A percentile compares a stretch with the other conserved stretches of the same genome.
Conservation (phyloP, 2,329 filamentous ascomycete genomes). For the Fusarium incarnatum region DNA sequence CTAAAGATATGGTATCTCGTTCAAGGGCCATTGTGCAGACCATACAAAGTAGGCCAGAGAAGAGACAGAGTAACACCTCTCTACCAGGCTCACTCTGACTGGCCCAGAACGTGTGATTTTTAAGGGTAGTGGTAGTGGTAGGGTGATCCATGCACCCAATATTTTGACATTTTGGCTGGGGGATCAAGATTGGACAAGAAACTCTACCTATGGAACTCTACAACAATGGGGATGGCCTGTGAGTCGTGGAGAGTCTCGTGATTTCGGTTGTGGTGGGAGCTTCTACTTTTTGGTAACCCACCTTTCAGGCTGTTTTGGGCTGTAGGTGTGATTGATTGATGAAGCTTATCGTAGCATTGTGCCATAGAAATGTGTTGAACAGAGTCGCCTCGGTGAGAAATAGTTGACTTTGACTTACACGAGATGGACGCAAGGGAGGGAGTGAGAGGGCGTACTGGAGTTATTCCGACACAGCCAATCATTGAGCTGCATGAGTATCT, state of each 20-base stretch:
- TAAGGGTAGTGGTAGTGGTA: constrained; percentile 23
- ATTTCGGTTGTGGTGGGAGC: constrained; percentile 17
- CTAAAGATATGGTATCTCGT: neutral
- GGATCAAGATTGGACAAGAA: constrained; percentile 32
- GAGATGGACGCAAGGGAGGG: neutral
- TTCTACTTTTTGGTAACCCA: constrained; percentile 10
- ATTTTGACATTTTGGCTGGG: constrained; percentile 23
- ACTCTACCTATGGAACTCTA: neutral
- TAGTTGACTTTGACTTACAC: constrained; percentile 41
- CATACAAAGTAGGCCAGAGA: constrained; percentile 18
- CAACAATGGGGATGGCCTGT: constrained; percentile 4
- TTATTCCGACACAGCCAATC: constrained; percentile 33
- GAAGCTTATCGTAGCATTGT: constrained; percentile 28
- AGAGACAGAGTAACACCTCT: constrained; percentile 34
- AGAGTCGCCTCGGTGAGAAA: constrained; percentile 33
- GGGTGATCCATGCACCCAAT: constrained; percentile 31
- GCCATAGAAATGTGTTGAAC: constrained; percentile 25
- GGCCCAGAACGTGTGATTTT: constrained; percentile 38
- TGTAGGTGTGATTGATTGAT: constrained; percentile 22
- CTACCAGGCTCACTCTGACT: constrained; percentile 27
- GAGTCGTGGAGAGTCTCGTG: constrained; percentile 29
- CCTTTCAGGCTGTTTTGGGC: constrained; percentile 13
- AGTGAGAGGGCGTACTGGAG: constrained; percentile 24
- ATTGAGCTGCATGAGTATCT: neutral
- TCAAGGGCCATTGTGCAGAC: neutral